phyloP scores from a whole-genome alignment of 163 green algal genomes.

The Volvox carteri region DNA sequence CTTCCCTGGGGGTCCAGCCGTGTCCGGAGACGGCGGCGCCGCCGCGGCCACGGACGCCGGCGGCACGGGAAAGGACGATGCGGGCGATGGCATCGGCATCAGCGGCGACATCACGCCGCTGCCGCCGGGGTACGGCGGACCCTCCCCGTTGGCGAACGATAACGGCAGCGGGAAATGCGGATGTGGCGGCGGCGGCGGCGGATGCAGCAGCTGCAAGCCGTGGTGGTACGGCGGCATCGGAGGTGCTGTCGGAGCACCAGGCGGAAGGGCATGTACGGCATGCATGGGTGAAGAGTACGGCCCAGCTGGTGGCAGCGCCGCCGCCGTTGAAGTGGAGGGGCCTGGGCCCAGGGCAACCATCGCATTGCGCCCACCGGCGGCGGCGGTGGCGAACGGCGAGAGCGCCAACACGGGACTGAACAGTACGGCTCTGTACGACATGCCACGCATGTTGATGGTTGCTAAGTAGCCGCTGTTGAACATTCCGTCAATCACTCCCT shows the following conservation, averaged over 20 bases:
- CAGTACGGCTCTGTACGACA: slow-evolving; percentile 56
- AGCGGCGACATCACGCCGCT: not conserved
- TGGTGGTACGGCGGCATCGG: not conserved
- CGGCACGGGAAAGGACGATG: not conserved
- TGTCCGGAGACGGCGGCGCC: not conserved
- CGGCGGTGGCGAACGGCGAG: not conserved
- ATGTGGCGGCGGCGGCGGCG: not conserved
- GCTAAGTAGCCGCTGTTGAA: slow-evolving; percentile 61
- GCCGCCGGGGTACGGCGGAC: not conserved
- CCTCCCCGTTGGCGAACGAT: not conserved
- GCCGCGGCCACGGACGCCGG: not conserved
- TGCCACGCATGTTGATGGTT: slow-evolving; percentile 50
- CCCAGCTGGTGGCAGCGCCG: not conserved
- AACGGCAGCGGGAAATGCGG: too few relatives aligned
- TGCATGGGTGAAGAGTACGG: not conserved
- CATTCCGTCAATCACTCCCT: slow-evolving; percentile 54
- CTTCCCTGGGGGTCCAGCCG: not conserved
- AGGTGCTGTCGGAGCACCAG: too few relatives aligned
- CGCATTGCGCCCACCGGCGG: not conserved
- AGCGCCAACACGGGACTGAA: slow-evolving; percentile 60
- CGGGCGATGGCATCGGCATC: not conserved
- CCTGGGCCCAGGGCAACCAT: not conserved
- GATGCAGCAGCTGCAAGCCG: not conserved
- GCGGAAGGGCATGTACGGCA: not conserved
- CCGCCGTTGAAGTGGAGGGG: not conserved